phyloP scores from a whole-genome alignment of 805 yeast genomes.

The Myxozyma geophila region DNA sequence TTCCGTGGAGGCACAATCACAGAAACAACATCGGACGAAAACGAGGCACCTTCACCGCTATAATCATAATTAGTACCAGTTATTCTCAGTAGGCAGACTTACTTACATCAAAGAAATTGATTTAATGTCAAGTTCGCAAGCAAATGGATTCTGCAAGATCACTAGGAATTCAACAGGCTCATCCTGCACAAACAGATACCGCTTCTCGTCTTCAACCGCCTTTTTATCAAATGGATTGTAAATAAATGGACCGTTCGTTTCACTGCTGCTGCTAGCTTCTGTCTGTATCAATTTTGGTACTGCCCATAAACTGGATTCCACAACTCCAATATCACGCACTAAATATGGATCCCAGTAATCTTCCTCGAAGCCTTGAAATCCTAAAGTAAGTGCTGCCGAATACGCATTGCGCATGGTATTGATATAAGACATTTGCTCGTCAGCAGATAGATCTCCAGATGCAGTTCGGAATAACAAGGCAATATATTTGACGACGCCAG shows the following conservation, averaged over 20 bases:
- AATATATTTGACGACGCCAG: constrained; percentile 45
- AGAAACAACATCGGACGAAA: constrained; percentile 32
- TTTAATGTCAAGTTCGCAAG: constrained; percentile 67
- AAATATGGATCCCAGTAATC: constrained; percentile 78
- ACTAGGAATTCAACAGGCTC: constrained; percentile 65
- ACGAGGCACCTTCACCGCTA: constrained; percentile 40
- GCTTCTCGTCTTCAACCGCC: constrained; percentile 36
- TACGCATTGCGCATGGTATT: constrained; percentile 26
- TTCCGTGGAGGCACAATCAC: constrained; percentile 28
- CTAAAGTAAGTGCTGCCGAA: constrained; percentile 21
- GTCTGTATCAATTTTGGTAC: constrained; percentile 15
- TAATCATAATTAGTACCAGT: background rate
- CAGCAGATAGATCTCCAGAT: constrained; percentile 20
- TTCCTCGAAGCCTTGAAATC: constrained; percentile 32
- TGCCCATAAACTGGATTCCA: constrained; percentile 35
- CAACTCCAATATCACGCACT: constrained; percentile 55
- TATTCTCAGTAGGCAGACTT: background rate
- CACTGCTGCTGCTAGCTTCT: constrained; percentile 12
- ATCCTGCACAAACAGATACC: constrained; percentile 56
- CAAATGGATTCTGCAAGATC: constrained; percentile 76
- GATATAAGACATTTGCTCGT: constrained; percentile 28
- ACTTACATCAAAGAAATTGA: constrained; percentile 45
- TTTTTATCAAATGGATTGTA: constrained; percentile 60
- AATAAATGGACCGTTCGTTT: constrained; percentile 48
- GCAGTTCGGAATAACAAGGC: constrained; percentile 28